These are phyloP conservation scores for Styphnolobium japonicum DNA, from an alignment of 306 rosid species.

Conservation along the genomic window DNA sequence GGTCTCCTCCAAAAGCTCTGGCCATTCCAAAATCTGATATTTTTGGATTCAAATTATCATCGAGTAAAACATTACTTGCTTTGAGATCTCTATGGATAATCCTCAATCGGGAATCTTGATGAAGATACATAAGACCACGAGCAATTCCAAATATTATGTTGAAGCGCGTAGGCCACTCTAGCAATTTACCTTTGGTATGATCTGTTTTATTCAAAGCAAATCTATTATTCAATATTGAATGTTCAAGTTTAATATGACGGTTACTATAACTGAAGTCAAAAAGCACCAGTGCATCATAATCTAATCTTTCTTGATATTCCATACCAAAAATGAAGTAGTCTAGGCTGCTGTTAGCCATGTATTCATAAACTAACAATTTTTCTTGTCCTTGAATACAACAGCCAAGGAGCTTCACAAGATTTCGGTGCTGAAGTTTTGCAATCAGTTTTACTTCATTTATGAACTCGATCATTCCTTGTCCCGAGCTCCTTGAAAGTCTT, in stretches of 20 bases:
- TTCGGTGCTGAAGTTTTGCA: background rate
- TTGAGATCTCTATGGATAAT: conserved; percentile 44
- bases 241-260: background rate
- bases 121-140: conserved; percentile 41
- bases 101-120: conserved; percentile 36
- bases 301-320: background rate
- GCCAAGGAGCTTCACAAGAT: background rate
- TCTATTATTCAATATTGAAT: background rate
- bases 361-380: background rate
- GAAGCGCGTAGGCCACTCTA: conserved; percentile 38
- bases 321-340: background rate
- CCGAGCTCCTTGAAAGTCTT: background rate
- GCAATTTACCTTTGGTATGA: background rate
- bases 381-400: background rate
- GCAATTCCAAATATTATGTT: conserved; percentile 36
- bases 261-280: too few species aligned
- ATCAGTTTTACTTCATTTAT: background rate
- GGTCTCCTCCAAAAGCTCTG: conserved; percentile 34
- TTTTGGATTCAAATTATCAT: conserved; percentile 36
- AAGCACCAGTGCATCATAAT: background rate
- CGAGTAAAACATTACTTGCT: conserved; percentile 42
- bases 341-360: background rate
- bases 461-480: background rate
- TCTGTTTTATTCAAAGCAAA: background rate
- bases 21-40: conserved; percentile 45